A percentile compares a stretch with the other conserved stretches of the same genome.
Conservation (phyloP, 2,329 filamentous ascomycete species). For the Colletotrichum sidae region DNA sequence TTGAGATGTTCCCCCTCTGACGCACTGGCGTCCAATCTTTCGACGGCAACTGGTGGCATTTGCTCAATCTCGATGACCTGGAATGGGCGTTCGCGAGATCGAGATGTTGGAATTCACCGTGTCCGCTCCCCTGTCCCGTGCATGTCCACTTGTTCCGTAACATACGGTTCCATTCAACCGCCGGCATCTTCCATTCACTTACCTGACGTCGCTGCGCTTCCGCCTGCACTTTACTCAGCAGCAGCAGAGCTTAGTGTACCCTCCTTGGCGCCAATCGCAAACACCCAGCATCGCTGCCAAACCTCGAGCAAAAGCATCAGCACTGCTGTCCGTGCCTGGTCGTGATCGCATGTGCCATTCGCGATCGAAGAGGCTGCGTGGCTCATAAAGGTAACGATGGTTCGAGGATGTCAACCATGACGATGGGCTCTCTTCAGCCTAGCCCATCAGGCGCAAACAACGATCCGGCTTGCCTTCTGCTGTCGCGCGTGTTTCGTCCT, state of each 20-base stretch:
- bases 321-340: slow-evolving; percentile 16
- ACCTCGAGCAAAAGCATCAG: slow-evolving; percentile 12
- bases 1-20: slow-evolving; percentile 28
- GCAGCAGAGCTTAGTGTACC: background rate
- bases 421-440: slow-evolving; percentile 3
- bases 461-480: background rate
- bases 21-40: slow-evolving; percentile 32
- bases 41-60: slow-evolving; percentile 30
- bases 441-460: slow-evolving; percentile 7
- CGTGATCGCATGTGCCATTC: slow-evolving; percentile 26
- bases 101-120: slow-evolving; percentile 36
- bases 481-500: slow-evolving; percentile 26
- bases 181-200: slow-evolving; percentile 6
- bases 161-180: slow-evolving; percentile 14
- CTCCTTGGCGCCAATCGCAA: background rate
- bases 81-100: slow-evolving; percentile 37
- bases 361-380: slow-evolving; percentile 9
- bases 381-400: too few relatives aligned
- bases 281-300: background rate
- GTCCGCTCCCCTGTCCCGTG: background rate
- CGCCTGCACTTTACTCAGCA: background rate
- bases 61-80: slow-evolving; percentile 36
- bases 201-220: background rate
- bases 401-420: background rate
- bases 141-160: slow-evolving; percentile 21